Evolutionary conservation across 2,329 filamentous ascomycete species (phyloP).

Genomic region (Colletotrichum somersetense): DNA sequence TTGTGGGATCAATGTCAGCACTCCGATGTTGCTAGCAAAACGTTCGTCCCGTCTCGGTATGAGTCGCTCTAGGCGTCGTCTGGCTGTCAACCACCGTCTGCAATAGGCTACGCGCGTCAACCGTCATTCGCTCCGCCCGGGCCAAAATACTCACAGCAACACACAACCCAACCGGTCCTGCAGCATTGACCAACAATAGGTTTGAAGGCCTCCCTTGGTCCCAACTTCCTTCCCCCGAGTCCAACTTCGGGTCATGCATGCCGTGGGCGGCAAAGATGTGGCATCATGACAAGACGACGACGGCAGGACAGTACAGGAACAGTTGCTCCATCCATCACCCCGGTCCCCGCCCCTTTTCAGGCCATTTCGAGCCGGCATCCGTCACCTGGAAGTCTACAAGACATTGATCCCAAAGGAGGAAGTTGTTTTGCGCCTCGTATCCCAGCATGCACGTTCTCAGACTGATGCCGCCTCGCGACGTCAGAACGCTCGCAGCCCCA

Average conservation of each 20-base stretch:
- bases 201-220: constrained; percentile 3
- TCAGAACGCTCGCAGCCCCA: constrained; percentile 27
- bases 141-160: constrained; percentile 22
- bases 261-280: background rate
- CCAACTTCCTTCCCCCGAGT: constrained; percentile 9
- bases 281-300: constrained; percentile 1
- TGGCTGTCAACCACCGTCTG: constrained; percentile 34
- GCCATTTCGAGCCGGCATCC: constrained; percentile 20
- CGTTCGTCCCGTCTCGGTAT: constrained; percentile 41
- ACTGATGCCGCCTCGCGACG: constrained; percentile 33
- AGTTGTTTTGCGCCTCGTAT: constrained; percentile 23
- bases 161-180: constrained; percentile 20
- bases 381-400: constrained; percentile 6
- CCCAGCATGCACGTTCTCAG: constrained; percentile 19
- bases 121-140: constrained; percentile 34
- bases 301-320: constrained; percentile 5
- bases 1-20: constrained; percentile 27
- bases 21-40: constrained; percentile 32
- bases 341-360: constrained; percentile 3
- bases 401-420: constrained; percentile 1
- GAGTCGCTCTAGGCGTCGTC: constrained; percentile 31
- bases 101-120: constrained; percentile 39
- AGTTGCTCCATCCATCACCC: constrained; percentile 26
- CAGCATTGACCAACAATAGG: constrained; percentile 22
- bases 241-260: constrained; percentile 16